Evolutionary conservation across 768 basidiomycete species (phyloP).

Genomic region (Podaxis sp.): DNA sequence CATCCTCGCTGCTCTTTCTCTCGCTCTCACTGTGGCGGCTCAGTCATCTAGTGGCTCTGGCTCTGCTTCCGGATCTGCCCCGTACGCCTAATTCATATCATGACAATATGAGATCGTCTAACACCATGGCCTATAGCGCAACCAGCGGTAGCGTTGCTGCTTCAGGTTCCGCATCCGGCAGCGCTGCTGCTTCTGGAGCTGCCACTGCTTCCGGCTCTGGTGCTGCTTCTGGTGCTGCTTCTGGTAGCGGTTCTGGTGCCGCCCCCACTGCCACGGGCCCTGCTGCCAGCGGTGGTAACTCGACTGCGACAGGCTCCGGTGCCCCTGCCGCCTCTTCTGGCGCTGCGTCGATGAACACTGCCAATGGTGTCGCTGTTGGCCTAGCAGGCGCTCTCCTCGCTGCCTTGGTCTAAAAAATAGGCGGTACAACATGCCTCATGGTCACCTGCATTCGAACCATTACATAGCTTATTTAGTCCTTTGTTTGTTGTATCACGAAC

Average conservation of each 20-base stretch:
- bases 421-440: neutral
- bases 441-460: neutral
- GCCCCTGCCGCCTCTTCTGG: neutral
- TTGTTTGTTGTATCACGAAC: neutral
- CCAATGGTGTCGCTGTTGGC: neutral
- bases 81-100: neutral
- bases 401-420: neutral
- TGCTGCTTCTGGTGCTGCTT: neutral
- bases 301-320: neutral
- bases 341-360: neutral
- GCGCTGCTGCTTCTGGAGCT: neutral
- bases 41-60: neutral
- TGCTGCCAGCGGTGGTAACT: neutral
- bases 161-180: neutral
- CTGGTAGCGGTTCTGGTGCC: too few species aligned
- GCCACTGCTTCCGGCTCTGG: neutral
- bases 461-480: neutral
- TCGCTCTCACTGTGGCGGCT: neutral
- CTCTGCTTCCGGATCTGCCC: neutral
- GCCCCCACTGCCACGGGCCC: neutral
- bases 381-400: constrained; percentile 3
- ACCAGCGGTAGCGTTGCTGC: neutral
- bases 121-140: neutral
- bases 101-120: neutral
- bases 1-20: neutral